These are phyloP conservation scores for Aureobasidium subglaciale DNA, from an alignment of 2,329 filamentous ascomycete species.

Conservation along the genomic window DNA sequence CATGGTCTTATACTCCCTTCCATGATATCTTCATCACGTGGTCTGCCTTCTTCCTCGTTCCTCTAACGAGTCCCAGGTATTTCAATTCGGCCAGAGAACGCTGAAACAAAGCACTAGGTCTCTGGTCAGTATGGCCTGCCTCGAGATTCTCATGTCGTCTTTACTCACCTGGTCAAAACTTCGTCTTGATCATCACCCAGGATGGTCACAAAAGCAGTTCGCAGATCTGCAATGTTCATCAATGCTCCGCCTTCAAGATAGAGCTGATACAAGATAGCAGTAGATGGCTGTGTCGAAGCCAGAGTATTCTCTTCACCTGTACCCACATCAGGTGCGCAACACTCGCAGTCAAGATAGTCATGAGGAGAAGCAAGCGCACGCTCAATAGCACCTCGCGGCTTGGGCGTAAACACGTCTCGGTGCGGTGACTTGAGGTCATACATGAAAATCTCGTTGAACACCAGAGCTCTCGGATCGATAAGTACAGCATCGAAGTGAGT, in stretches of 20 bases:
- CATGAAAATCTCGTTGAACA: constrained; percentile 66
- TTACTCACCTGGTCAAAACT: constrained; percentile 35
- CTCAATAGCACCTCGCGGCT: constrained; percentile 63
- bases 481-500: constrained; percentile 41
- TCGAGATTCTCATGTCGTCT: not conserved
- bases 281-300: constrained; percentile 58
- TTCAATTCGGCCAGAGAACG: constrained; percentile 76
- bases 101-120: constrained; percentile 65
- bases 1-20: constrained; percentile 57
- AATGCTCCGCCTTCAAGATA: constrained; percentile 70
- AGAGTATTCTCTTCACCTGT: constrained; percentile 40
- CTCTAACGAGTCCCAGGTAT: constrained; percentile 79
- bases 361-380: constrained; percentile 64
- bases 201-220: constrained; percentile 66
- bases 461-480: constrained; percentile 44
- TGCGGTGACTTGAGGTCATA: constrained; percentile 66
- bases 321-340: constrained; percentile 44
- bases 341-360: constrained; percentile 69
- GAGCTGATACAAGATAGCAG: constrained; percentile 68
- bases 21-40: constrained; percentile 78
- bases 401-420: constrained; percentile 67
- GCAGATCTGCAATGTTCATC: constrained; percentile 73
- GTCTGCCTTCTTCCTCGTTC: constrained; percentile 84
- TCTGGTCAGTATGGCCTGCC: not conserved
- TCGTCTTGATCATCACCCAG: constrained; percentile 40